Evolutionary conservation across 1,139 yeast species (phyloP).

Genomic region (Yarrowia galli): DNA sequence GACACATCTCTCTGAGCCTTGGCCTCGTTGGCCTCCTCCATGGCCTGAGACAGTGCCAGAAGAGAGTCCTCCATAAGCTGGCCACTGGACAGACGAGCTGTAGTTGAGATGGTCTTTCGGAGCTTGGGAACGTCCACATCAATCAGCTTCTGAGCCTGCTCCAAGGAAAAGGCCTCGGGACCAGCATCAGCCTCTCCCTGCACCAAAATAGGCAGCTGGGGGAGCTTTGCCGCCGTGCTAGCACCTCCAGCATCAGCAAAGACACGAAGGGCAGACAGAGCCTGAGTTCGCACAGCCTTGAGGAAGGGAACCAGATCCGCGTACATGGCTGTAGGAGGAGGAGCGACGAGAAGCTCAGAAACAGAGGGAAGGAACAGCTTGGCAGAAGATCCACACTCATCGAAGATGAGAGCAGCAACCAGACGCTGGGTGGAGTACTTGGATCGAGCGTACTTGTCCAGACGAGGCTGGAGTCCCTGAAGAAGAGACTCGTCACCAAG

Average conservation of each 20-base stretch:
- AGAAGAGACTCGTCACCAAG: conserved; percentile 54
- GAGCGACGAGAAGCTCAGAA: conserved; percentile 53
- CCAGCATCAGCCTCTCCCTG: conserved; percentile 97
- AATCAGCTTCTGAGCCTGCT: conserved; percentile 74
- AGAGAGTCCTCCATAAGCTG: conserved; percentile 83
- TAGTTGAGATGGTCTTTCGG: conserved; percentile 68
- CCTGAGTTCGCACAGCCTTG: conserved; percentile 84
- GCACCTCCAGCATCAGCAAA: conserved; percentile 75
- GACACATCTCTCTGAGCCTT: conserved; percentile 63
- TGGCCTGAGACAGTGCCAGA: conserved; percentile 68
- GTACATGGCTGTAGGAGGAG: conserved; percentile 63
- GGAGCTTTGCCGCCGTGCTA: conserved; percentile 70
- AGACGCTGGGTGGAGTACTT: conserved; percentile 84
- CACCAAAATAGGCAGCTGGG: conserved; percentile 85
- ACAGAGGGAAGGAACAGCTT: conserved; percentile 45
- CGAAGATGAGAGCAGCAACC: conserved; percentile 70
- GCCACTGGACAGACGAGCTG: conserved; percentile 73
- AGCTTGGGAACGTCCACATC: conserved; percentile 72
- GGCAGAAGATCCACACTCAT: conserved; percentile 65
- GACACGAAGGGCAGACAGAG: conserved; percentile 79
- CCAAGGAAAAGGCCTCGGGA: conserved; percentile 86
- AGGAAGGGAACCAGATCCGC: conserved; percentile 88
- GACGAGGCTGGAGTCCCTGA: conserved; percentile 45
- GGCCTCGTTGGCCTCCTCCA: conserved; percentile 70
- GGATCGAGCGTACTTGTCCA: conserved; percentile 58